These are phyloP conservation scores for Cnidoscolus chayamansa DNA, from an alignment of 441 rosid genomes.

Conservation along the genomic window DNA sequence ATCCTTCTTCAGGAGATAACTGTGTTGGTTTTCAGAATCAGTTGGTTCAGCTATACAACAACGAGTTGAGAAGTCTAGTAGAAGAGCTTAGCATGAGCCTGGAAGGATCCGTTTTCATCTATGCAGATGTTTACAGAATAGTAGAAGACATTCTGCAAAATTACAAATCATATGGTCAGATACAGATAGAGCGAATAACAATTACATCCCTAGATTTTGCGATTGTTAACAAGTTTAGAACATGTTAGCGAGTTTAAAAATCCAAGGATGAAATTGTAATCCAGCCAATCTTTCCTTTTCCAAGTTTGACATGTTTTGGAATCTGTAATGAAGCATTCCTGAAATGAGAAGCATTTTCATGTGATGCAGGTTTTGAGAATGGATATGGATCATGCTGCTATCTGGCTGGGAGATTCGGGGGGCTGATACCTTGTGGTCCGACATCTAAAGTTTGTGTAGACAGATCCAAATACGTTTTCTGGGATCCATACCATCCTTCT, in stretches of 20 bases:
- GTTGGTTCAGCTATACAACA: slow-evolving; percentile 46
- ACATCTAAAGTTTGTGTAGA: slow-evolving; percentile 52
- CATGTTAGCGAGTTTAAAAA: too few relatives aligned
- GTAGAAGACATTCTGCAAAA: slow-evolving; percentile 52
- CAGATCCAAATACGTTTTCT: slow-evolving; percentile 62
- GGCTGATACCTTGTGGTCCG: slow-evolving; percentile 62
- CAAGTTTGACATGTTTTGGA: neutral
- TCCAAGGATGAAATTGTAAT: neutral
- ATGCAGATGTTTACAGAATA: slow-evolving; percentile 46
- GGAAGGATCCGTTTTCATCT: slow-evolving; percentile 42
- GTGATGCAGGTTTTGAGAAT: slow-evolving; percentile 52
- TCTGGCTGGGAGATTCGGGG: slow-evolving; percentile 49
- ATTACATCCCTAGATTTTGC: too few relatives aligned
- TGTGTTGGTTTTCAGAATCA: slow-evolving; percentile 47
- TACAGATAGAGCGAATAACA: too few relatives aligned
- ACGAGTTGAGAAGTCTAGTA: slow-evolving; percentile 36
- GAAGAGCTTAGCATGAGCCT: slow-evolving; percentile 38
- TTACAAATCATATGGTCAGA: slow-evolving; percentile 42
- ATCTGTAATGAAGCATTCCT: neutral
- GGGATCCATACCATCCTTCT: slow-evolving; percentile 85
- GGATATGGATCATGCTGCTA: slow-evolving; percentile 50
- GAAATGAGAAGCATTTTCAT: neutral
- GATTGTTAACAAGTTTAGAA: too few relatives aligned
- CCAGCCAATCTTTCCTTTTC: too few relatives aligned
- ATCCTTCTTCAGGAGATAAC: slow-evolving; percentile 38